phyloP scores from a whole-genome alignment of 768 basidiomycete genomes.

The Mycena pura region DNA sequence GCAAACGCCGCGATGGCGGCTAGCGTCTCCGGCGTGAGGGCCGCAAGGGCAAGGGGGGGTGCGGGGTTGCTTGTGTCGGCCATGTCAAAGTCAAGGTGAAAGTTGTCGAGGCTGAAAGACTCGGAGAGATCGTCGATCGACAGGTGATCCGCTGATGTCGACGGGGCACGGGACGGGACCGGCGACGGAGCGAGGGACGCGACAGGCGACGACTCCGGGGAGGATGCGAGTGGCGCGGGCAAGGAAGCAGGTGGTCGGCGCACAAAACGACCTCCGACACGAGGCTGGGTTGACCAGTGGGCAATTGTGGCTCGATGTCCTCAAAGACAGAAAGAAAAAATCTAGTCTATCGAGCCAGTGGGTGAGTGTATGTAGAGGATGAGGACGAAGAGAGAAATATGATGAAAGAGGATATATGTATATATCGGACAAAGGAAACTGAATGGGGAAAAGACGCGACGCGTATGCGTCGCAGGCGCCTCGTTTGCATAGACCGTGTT shows the following conservation, averaged over 20 bases:
- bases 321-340: no score
- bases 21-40: conserved; percentile 4
- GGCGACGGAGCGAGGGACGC: conserved; percentile 5
- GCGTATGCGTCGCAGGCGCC: not conserved
- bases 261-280: conserved; percentile 2
- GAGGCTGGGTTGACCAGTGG: conserved; percentile 3
- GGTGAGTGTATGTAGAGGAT: conserved; percentile 4
- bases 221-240: conserved; percentile 1
- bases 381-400: not conserved
- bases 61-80: not conserved
- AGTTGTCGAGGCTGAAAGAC: conserved; percentile 3
- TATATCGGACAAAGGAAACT: not conserved
- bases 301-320: conserved; percentile 3
- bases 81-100: conserved; percentile 6
- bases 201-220: not conserved
- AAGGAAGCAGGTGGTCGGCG: not conserved
- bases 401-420: not conserved
- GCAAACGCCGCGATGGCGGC: conserved; percentile 9
- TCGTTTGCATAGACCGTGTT: conserved; percentile 11
- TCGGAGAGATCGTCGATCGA: conserved; percentile 8
- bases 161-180: not conserved
- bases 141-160: conserved; percentile 5
- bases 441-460: not conserved
- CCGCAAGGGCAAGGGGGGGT: not conserved
- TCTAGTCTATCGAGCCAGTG: conserved; percentile 7